A percentile compares a stretch with the other conserved stretches of the same genome.
Evolutionary conservation across 2,329 filamentous ascomycete genomes (phyloP).

Genomic region (Drechslerella stenobrocha): DNA sequence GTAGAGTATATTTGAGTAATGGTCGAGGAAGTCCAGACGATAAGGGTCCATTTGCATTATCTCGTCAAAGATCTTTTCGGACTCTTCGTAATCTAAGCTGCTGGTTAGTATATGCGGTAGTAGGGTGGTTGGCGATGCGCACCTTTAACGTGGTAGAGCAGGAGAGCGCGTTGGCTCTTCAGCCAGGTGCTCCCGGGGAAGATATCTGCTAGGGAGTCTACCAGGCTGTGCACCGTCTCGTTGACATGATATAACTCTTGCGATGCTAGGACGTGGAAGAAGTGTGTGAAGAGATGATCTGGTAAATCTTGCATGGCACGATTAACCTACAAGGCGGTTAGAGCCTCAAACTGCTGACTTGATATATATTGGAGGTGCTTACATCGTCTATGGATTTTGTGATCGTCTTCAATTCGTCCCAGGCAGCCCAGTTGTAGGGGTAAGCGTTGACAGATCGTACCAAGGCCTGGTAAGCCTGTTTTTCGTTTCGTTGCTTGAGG

Average conservation of each 20-base stretch:
- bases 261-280: slow-evolving; percentile 88
- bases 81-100: slow-evolving; percentile 65
- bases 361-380: slow-evolving; percentile 54
- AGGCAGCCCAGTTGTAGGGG: slow-evolving; percentile 96
- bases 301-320: slow-evolving; percentile 73
- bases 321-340: slow-evolving; percentile 64
- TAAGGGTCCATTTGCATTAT: slow-evolving; percentile 69
- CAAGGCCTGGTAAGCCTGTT: slow-evolving; percentile 81
- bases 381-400: slow-evolving; percentile 81
- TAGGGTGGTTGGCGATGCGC: background rate
- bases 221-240: slow-evolving; percentile 70
- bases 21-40: slow-evolving; percentile 84
- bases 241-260: slow-evolving; percentile 89
- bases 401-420: slow-evolving; percentile 85
- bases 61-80: slow-evolving; percentile 67
- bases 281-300: slow-evolving; percentile 86
- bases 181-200: slow-evolving; percentile 89
- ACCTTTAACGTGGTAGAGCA: slow-evolving; percentile 82
- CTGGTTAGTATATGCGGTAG: slow-evolving; percentile 1
- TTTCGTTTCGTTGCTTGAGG: slow-evolving; percentile 86
- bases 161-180: slow-evolving; percentile 81
- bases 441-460: slow-evolving; percentile 83
- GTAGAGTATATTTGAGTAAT: slow-evolving; percentile 97
- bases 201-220: slow-evolving; percentile 76
- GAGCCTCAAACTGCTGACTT: background rate